Percentiles rank a stretch among this genome's conserved stretches.
Conservation (phyloP, 306 rosid species). For the Vigna mungo region DNA sequence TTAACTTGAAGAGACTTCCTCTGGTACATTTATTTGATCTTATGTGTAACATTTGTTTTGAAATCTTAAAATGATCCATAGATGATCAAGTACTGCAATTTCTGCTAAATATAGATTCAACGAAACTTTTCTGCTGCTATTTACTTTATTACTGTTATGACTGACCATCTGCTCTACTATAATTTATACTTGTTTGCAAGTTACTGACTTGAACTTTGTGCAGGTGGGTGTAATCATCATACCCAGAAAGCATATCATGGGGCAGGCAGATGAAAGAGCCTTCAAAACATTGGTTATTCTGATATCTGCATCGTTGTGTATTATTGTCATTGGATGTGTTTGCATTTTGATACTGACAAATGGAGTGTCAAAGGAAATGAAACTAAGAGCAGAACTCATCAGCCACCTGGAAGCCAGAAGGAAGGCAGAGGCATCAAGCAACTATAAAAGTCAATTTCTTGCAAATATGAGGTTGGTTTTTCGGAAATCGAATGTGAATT, state of each 20-base stretch:
- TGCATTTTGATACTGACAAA: slow-evolving; percentile 93
- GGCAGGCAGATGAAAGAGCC: slow-evolving; percentile 93
- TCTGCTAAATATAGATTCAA: neutral
- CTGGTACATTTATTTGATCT: slow-evolving; percentile 61
- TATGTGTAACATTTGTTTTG: neutral
- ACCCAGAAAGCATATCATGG: slow-evolving; percentile 94
- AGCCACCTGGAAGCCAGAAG: slow-evolving; percentile 98
- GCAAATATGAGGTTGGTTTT: slow-evolving; percentile 93
- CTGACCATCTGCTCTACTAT: neutral
- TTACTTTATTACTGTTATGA: slow-evolving; percentile 5
- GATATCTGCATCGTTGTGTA: slow-evolving; percentile 91
- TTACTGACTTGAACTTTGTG: slow-evolving; percentile 45
- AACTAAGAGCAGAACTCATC: slow-evolving; percentile 90
- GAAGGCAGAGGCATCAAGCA: slow-evolving; percentile 96
- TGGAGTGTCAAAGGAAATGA: slow-evolving; percentile 99
- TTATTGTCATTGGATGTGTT: slow-evolving; percentile 87
- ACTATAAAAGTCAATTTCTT: slow-evolving; percentile 96
- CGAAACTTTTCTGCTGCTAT: neutral
- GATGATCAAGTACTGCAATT: neutral
- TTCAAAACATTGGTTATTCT: slow-evolving; percentile 88
- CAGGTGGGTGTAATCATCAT: slow-evolving; percentile 97
- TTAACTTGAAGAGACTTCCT: slow-evolving; percentile 91
- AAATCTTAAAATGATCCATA: neutral
- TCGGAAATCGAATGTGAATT: neutral
- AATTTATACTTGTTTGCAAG: neutral